These are phyloP conservation scores for Cenchrus americanus DNA, from an alignment of 176 grass and related monocot species.

Conservation along the genomic window DNA sequence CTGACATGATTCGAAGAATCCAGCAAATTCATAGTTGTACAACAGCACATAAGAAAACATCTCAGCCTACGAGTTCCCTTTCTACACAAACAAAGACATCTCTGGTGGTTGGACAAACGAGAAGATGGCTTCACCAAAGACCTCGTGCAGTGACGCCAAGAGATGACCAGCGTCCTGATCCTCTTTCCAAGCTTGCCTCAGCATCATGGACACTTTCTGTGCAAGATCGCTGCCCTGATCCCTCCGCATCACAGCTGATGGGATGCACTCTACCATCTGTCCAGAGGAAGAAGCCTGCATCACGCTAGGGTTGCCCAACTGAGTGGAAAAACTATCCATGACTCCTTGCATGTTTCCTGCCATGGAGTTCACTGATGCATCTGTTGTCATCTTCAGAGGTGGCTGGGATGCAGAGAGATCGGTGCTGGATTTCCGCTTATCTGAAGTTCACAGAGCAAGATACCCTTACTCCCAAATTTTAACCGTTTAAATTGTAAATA, in stretches of 20 bases:
- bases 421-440: conserved; percentile 64
- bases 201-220: conserved; percentile 54
- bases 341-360: conserved; percentile 47
- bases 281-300: conserved; percentile 51
- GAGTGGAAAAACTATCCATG: conserved; percentile 54
- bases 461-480: conserved; percentile 13
- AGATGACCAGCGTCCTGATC: conserved; percentile 74
- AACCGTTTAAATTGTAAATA: background rate
- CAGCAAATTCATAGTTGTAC: background rate
- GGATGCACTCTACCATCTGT: conserved; percentile 37
- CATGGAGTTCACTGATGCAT: conserved; percentile 44
- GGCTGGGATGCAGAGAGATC: conserved; percentile 61
- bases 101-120: conserved; percentile 79
- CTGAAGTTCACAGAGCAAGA: conserved; percentile 41
- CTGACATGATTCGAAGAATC: background rate
- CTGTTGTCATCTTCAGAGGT: conserved; percentile 67
- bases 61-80: background rate
- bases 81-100: conserved; percentile 68
- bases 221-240: conserved; percentile 42
- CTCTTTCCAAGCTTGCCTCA: conserved; percentile 94
- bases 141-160: conserved; percentile 55
- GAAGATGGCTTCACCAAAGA: conserved; percentile 84
- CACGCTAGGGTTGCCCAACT: conserved; percentile 45
- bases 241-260: conserved; percentile 39
- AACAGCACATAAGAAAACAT: conserved; percentile 4